Percentiles rank a stretch among this genome's conserved stretches.
Conservation (phyloP, 176 grass and related monocot species). For the Cenchrus americanus region DNA sequence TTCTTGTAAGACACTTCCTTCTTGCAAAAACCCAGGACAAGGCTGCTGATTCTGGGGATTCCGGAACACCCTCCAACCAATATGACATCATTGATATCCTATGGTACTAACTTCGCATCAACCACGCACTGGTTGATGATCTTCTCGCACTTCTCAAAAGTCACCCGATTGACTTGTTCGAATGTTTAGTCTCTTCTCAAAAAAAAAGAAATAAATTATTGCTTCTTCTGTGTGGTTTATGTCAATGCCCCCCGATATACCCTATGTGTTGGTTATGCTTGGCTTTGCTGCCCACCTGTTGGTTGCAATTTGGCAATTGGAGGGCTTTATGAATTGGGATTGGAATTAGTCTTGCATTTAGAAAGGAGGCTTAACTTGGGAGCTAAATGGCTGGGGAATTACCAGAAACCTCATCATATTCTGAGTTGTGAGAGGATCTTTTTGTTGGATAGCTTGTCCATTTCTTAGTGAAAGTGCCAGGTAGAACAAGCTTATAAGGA, state of each 20-base stretch:
- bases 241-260: background rate
- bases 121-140: constrained; percentile 57
- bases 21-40: constrained; percentile 63
- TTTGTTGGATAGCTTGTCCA: background rate
- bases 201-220: background rate
- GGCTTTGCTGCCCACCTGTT: background rate
- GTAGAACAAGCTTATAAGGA: background rate
- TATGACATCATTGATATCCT: constrained; percentile 65
- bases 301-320: background rate
- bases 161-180: constrained; percentile 46
- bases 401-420: background rate
- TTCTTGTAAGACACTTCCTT: constrained; percentile 44
- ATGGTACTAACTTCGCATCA: constrained; percentile 54
- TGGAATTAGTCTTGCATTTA: background rate
- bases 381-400: background rate
- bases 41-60: constrained; percentile 60
- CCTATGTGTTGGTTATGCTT: constrained; percentile 1
- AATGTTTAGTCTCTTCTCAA: background rate
- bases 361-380: background rate
- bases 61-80: constrained; percentile 70
- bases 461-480: background rate
- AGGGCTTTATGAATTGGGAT: constrained; percentile 5
- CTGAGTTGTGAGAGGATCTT: background rate
- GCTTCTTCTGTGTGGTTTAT: background rate
- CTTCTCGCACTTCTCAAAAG: constrained; percentile 60